Percentiles rank a stretch among this genome's conserved stretches.
These are phyloP conservation scores for Yamadazyma conglobata DNA, from an alignment of 1,139 yeast species.

Conservation along the genomic window DNA sequence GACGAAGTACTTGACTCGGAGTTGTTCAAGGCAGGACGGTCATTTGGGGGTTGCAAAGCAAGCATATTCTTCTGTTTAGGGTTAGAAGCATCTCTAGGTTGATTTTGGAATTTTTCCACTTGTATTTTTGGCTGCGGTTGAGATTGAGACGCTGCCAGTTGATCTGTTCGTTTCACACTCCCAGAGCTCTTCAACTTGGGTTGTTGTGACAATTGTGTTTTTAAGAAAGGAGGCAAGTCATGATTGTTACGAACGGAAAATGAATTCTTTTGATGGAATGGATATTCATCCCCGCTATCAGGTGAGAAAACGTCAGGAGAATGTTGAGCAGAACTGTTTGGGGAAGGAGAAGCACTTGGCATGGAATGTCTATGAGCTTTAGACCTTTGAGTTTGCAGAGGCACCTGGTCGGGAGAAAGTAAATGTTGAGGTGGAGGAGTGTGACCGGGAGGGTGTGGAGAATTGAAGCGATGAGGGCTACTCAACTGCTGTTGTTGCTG, in stretches of 20 bases:
- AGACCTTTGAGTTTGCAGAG: slow-evolving; percentile 5
- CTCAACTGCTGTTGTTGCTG: slow-evolving; percentile 12
- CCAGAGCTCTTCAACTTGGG: slow-evolving; percentile 10
- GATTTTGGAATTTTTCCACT: too few species aligned
- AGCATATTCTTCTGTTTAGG: too few species aligned
- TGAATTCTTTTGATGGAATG: slow-evolving; percentile 11
- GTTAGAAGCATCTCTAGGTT: slow-evolving; percentile 1
- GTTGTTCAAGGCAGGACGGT: not conserved
- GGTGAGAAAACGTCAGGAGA: not conserved
- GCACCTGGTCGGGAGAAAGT: too few species aligned
- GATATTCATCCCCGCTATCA: slow-evolving; percentile 4
- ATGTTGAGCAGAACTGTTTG: slow-evolving; percentile 9
- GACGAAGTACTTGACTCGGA: slow-evolving; percentile 2
- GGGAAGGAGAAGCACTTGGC: slow-evolving; percentile 8
- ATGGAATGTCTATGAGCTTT: slow-evolving; percentile 9
- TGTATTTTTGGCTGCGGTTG: not conserved
- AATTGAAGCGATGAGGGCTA: slow-evolving; percentile 16
- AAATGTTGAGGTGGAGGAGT: too few species aligned
- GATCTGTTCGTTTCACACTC: slow-evolving; percentile 6
- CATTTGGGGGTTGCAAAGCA: slow-evolving; percentile 1
- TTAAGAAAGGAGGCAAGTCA: slow-evolving; percentile 9
- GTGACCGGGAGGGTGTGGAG: too few species aligned
- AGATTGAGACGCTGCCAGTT: not conserved
- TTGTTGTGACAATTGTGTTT: slow-evolving; percentile 6
- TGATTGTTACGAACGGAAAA: slow-evolving; percentile 7